Evolutionary conservation across 1,139 yeast genomes (phyloP).

Genomic region (Ogataea hybrid): DNA sequence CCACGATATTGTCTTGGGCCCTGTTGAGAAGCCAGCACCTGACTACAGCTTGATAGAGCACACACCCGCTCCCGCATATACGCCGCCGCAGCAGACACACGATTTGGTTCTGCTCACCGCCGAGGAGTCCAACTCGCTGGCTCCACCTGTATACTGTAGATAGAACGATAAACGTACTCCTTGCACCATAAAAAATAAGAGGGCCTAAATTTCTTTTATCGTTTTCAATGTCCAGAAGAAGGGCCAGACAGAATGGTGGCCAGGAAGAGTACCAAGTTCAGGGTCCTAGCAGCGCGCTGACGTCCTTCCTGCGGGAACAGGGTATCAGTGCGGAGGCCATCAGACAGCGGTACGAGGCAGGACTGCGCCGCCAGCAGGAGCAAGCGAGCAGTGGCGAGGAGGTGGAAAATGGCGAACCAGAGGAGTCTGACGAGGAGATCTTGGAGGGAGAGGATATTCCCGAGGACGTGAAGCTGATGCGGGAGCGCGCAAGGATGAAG

Average conservation of each 20-base stretch:
- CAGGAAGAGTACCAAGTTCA: conserved; percentile 44
- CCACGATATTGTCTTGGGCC: conserved; percentile 11
- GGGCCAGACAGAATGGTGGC: conserved; percentile 12
- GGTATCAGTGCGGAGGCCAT: conserved; percentile 86
- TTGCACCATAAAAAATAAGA: not conserved
- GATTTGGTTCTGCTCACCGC: conserved; percentile 13
- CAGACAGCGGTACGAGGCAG: conserved; percentile 53
- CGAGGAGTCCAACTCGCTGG: conserved; percentile 5
- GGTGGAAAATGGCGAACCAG: conserved; percentile 7
- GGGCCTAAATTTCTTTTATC: not conserved
- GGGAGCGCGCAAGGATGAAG: conserved; percentile 39
- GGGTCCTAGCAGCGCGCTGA: conserved; percentile 79
- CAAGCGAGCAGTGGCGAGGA: conserved; percentile 25
- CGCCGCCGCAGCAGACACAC: conserved; percentile 9
- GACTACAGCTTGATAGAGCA: conserved; percentile 12
- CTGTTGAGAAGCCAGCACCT: conserved; percentile 13
- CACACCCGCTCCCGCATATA: conserved; percentile 17
- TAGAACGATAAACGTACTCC: not conserved
- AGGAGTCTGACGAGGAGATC: conserved; percentile 31
- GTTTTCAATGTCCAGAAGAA: conserved; percentile 24
- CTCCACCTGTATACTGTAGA: conserved; percentile 13
- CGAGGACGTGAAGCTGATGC: conserved; percentile 23
- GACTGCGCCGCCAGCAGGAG: conserved; percentile 28
- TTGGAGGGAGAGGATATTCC: conserved; percentile 33
- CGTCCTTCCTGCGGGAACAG: conserved; percentile 74